Evolutionary conservation across 306 rosid species (phyloP).

Genomic region (Castanea crenata): DNA sequence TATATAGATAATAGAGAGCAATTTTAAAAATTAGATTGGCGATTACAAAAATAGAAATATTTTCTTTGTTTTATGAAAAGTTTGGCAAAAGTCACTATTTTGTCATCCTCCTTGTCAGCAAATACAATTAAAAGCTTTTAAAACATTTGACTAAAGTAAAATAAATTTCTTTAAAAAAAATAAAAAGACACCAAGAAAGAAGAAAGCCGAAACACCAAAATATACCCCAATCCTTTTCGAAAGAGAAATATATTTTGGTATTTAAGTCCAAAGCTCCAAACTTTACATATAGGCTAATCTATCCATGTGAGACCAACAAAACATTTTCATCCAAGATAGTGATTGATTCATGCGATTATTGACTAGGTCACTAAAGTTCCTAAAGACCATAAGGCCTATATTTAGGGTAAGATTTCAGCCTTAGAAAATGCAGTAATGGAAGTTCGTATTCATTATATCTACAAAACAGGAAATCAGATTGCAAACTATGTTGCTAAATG

Average conservation of each 20-base stretch:
- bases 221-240: background rate
- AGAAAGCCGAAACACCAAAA: background rate
- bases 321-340: background rate
- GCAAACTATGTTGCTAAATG: background rate
- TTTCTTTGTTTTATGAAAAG: too few relatives aligned
- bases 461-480: background rate
- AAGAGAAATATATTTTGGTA: background rate
- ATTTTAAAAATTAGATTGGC: too few relatives aligned
- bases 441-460: background rate
- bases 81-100: constrained; percentile 84
- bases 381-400: background rate
- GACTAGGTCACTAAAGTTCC: background rate
- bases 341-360: background rate
- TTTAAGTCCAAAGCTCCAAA: background rate
- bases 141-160: background rate
- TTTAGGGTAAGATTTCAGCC: too few relatives aligned
- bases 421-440: background rate
- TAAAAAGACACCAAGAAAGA: background rate
- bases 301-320: background rate
- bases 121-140: constrained; percentile 10
- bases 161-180: background rate
- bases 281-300: background rate
- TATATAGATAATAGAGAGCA: too few relatives aligned
- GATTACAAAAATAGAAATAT: too few relatives aligned
- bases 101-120: constrained; percentile 75